These are phyloP conservation scores for Entomophthora muscae DNA, from an alignment of 371 early-diverging fungal genomes.

Conservation along the genomic window DNA sequence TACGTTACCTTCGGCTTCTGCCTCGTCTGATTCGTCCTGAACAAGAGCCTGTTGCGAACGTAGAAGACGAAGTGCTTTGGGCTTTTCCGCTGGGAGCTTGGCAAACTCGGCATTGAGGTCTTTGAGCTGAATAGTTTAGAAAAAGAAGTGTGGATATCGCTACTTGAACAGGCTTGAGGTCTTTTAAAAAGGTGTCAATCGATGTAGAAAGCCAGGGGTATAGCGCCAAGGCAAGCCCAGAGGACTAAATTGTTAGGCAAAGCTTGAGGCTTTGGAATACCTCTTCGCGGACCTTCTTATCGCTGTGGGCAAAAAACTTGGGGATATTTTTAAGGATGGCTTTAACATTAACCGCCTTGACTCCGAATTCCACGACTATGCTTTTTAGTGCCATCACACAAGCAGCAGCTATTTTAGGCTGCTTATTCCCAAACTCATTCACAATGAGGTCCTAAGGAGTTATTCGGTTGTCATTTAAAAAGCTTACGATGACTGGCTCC, in stretches of 20 bases:
- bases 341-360: slow-evolving; percentile 55
- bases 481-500: slow-evolving; percentile 58
- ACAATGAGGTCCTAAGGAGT: slow-evolving; percentile 47
- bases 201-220: slow-evolving; percentile 69
- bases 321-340: slow-evolving; percentile 67
- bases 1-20: neutral
- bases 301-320: slow-evolving; percentile 80
- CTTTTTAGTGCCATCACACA: slow-evolving; percentile 49
- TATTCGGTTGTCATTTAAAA: neutral
- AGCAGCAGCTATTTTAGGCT: slow-evolving; percentile 77
- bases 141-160: neutral
- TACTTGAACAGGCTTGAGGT: slow-evolving; percentile 51
- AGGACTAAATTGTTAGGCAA: slow-evolving; percentile 20
- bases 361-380: slow-evolving; percentile 63
- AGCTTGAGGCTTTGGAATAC: slow-evolving; percentile 23
- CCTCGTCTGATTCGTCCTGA: slow-evolving; percentile 27
- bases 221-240: slow-evolving; percentile 48
- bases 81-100: slow-evolving; percentile 39
- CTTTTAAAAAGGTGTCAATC: slow-evolving; percentile 35
- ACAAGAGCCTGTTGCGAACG: slow-evolving; percentile 51
- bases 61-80: slow-evolving; percentile 48
- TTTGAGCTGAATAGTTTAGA: slow-evolving; percentile 34
- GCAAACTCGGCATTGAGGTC: slow-evolving; percentile 75
- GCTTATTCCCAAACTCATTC: slow-evolving; percentile 62
- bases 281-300: slow-evolving; percentile 83